Evolutionary conservation across 2,329 filamentous ascomycete species (phyloP).

Genomic region (Calonectria pteridis): DNA sequence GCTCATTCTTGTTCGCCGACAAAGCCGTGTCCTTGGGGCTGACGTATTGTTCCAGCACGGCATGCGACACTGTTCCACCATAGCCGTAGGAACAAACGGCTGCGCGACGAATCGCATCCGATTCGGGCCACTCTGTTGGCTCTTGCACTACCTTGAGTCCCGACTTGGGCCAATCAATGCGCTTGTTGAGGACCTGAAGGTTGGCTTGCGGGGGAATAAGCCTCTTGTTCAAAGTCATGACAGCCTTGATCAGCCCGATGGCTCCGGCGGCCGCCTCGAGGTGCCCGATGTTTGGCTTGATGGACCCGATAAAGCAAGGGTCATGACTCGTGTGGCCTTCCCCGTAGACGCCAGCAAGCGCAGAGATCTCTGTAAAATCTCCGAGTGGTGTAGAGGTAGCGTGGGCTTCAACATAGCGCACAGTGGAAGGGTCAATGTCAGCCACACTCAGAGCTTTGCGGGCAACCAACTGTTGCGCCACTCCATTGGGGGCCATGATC

Average conservation of each 20-base stretch:
- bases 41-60: not conserved
- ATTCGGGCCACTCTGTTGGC: not conserved
- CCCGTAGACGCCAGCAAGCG: not conserved
- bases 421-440: conserved; percentile 20
- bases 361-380: conserved; percentile 73
- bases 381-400: conserved; percentile 89
- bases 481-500: conserved; percentile 54
- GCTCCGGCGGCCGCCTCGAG: not conserved
- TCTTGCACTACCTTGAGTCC: not conserved
- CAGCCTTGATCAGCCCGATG: not conserved
- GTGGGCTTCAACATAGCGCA: conserved; percentile 87
- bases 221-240: not conserved
- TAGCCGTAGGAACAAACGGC: not conserved
- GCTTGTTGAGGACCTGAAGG: not conserved
- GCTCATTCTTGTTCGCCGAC: no score
- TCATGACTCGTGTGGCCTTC: not conserved
- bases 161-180: not conserved
- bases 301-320: not conserved
- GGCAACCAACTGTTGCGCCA: conserved; percentile 54
- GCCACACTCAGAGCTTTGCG: conserved; percentile 25
- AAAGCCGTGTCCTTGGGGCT: not conserved
- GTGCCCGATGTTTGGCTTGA: not conserved
- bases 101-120: not conserved
- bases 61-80: not conserved
- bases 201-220: not conserved